Conservation (phyloP, 176 grass and related monocot species). For the Poa pratensis region DNA sequence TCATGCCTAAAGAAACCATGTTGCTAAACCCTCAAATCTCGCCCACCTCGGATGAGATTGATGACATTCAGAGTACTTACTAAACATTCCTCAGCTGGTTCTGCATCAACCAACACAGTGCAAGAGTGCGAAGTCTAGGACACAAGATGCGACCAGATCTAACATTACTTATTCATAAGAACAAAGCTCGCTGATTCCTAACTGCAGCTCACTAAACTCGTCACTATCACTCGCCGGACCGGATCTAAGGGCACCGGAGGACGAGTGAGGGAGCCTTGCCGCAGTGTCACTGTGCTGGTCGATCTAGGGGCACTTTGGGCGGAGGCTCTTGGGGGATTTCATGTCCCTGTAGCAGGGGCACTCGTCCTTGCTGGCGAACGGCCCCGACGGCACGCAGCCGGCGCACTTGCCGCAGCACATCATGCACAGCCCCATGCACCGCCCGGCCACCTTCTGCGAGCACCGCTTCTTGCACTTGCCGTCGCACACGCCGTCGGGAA, state of each 20-base stretch:
- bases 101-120: not conserved
- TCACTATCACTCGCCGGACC: not conserved
- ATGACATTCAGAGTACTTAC: no score
- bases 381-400: constrained; percentile 79
- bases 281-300: no score
- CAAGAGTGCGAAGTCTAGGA: not conserved
- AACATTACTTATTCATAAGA: not conserved
- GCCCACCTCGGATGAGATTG: no score
- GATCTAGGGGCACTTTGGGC: constrained; percentile 72
- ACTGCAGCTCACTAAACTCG: not conserved
- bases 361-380: constrained; percentile 75
- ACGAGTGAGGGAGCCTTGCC: not conserved
- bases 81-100: no score
- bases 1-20: no score
- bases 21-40: no score
- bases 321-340: constrained; percentile 50
- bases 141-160: not conserved
- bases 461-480: constrained; percentile 68
- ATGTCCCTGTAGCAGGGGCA: constrained; percentile 91
- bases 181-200: not conserved
- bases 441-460: constrained; percentile 56
- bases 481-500: constrained; percentile 40
- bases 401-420: constrained; percentile 75
- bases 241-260: no score
- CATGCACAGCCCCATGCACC: constrained; percentile 63